A percentile compares a stretch with the other conserved stretches of the same genome.
Evolutionary conservation across 768 basidiomycete genomes (phyloP).

Genomic region (Mycena olivaceomarginata): DNA sequence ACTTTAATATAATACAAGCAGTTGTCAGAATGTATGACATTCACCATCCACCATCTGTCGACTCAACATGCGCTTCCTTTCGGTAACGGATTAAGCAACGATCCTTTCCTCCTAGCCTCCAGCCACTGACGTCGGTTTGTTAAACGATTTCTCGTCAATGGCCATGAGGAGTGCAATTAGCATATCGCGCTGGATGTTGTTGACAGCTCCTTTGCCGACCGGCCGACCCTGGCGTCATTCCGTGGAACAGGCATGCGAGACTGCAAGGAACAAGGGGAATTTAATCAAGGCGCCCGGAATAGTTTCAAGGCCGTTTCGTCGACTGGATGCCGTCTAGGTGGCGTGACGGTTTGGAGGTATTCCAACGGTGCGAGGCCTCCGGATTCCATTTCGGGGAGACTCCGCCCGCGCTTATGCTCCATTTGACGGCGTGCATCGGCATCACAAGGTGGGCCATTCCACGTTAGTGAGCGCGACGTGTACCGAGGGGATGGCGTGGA

Average conservation of each 20-base stretch:
- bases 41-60: slow-evolving; percentile 45
- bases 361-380: slow-evolving; percentile 75
- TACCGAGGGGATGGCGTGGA: slow-evolving; percentile 44
- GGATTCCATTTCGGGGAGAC: slow-evolving; percentile 32
- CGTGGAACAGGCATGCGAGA: slow-evolving; percentile 2
- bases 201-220: slow-evolving; percentile 29
- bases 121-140: slow-evolving; percentile 22
- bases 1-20: slow-evolving; percentile 39
- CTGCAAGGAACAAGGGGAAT: not conserved
- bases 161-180: slow-evolving; percentile 1
- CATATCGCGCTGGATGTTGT: not conserved
- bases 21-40: slow-evolving; percentile 39
- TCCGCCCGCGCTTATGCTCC: slow-evolving; percentile 46
- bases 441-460: slow-evolving; percentile 43
- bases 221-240: slow-evolving; percentile 20
- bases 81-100: slow-evolving; percentile 24
- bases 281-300: slow-evolving; percentile 49
- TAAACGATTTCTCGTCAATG: slow-evolving; percentile 15
- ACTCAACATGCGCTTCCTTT: slow-evolving; percentile 33
- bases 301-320: slow-evolving; percentile 73
- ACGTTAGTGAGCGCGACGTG: slow-evolving; percentile 35
- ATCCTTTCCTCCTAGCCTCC: not conserved
- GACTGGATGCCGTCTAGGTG: slow-evolving; percentile 80
- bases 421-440: slow-evolving; percentile 62
- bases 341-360: slow-evolving; percentile 80